Evolutionary conservation across 2,329 filamentous ascomycete species (phyloP).

Genomic region (Talaromyces sp.): DNA sequence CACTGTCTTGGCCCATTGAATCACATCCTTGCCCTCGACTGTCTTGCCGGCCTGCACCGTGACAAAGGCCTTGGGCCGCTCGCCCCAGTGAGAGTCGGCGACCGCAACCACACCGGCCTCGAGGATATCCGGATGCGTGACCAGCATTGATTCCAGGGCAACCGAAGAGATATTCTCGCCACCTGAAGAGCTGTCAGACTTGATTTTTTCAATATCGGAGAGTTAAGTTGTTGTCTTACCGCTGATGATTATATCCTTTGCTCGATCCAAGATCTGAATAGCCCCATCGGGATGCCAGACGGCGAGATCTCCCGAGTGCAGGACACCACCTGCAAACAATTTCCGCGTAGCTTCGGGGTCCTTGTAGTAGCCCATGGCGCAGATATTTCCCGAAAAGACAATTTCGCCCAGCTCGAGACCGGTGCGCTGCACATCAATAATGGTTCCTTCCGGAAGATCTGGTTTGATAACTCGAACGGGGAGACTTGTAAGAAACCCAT

Average conservation of each 20-base stretch:
- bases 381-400: constrained; percentile 87
- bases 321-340: constrained; percentile 78
- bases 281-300: constrained; percentile 90
- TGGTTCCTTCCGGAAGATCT: constrained; percentile 61
- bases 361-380: constrained; percentile 86
- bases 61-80: constrained; percentile 89
- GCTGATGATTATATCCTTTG: constrained; percentile 98
- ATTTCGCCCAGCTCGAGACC: constrained; percentile 78
- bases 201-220: background rate
- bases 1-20: constrained; percentile 78
- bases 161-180: constrained; percentile 97
- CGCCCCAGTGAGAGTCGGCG: constrained; percentile 86
- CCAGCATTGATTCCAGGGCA: constrained; percentile 83
- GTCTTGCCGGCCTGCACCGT: constrained; percentile 68
- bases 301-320: constrained; percentile 88
- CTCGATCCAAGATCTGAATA: constrained; percentile 85
- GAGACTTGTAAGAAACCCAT: constrained; percentile 80
- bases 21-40: constrained; percentile 64
- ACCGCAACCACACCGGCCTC: constrained; percentile 90
- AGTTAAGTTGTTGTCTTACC: constrained; percentile 47
- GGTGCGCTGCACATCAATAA: constrained; percentile 65
- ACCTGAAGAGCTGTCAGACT: constrained; percentile 47
- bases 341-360: constrained; percentile 80
- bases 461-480: constrained; percentile 78
- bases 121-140: constrained; percentile 80